phyloP scores from a whole-genome alignment of 2,329 filamentous ascomycete genomes.

The Cercospora sp. region DNA sequence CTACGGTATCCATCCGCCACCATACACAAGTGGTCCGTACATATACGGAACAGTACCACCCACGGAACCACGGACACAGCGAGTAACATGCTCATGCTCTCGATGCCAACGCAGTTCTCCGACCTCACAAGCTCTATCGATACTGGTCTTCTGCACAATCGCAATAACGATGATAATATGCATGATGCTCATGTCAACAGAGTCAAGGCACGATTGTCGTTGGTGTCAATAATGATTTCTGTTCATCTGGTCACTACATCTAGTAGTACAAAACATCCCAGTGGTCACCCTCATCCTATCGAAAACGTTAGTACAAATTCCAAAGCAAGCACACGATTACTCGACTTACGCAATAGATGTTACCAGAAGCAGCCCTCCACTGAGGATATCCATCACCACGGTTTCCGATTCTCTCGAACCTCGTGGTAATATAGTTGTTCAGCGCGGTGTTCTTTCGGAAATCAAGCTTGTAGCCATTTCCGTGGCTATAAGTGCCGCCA shows the following conservation, averaged over 20 bases:
- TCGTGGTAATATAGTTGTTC: constrained; percentile 13
- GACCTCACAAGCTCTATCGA: background rate
- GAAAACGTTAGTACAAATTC: background rate
- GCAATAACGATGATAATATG: background rate
- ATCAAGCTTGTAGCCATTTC: constrained; percentile 18
- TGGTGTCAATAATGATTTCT: background rate
- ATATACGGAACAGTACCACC: background rate
- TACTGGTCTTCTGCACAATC: constrained; percentile 1
- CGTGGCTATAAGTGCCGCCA: constrained; percentile 14
- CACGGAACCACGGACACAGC: background rate
- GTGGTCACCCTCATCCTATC: constrained; percentile 13
- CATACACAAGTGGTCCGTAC: background rate
- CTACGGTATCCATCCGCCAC: background rate
- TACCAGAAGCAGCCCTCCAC: constrained; percentile 12
- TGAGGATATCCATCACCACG: constrained; percentile 16
- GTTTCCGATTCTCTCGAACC: constrained; percentile 12
- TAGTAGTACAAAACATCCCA: constrained; percentile 19
- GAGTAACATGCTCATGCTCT: background rate
- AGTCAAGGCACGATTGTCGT: background rate
- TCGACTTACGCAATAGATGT: constrained; percentile 16
- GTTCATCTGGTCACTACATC: background rate
- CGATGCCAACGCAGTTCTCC: background rate
- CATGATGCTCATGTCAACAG: background rate
- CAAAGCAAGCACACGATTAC: background rate
- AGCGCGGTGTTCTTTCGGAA: constrained; percentile 16